Percentiles rank a stretch among this genome's conserved stretches.
phyloP scores from a whole-genome alignment of 768 basidiomycete genomes.

The Psilocybe tampanensis region DNA sequence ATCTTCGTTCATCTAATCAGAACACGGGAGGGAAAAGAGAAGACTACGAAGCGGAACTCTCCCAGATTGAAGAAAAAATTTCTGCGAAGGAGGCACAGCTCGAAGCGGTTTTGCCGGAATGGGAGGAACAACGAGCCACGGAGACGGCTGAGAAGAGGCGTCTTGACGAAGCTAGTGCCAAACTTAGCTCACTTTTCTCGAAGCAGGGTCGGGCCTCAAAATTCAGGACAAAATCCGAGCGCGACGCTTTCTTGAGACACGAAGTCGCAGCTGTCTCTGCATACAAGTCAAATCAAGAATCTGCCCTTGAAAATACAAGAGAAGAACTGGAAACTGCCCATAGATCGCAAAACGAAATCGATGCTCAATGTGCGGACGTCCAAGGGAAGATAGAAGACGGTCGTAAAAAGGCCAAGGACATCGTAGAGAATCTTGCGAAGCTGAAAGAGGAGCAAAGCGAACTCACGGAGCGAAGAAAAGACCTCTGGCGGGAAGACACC shows the following conservation, averaged over 20 bases:
- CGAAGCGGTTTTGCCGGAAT: conserved; percentile 67
- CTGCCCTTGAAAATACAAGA: conserved; percentile 55
- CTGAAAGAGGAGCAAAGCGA: conserved; percentile 72
- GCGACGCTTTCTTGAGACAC: conserved; percentile 80
- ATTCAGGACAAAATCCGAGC: conserved; percentile 81
- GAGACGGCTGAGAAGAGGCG: conserved; percentile 61
- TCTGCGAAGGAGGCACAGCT: conserved; percentile 62
- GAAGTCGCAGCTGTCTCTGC: conserved; percentile 74
- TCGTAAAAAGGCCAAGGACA: conserved; percentile 52
- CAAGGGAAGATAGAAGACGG: conserved; percentile 68
- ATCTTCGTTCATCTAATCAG: conserved; percentile 68
- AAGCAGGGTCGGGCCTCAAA: conserved; percentile 90
- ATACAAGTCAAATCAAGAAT: conserved; percentile 57
- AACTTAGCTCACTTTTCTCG: conserved; percentile 74
- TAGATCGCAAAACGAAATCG: conserved; percentile 55
- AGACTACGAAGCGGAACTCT: conserved; percentile 66
- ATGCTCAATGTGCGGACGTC: conserved; percentile 57
- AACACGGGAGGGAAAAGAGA: conserved; percentile 66
- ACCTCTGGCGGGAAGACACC: conserved; percentile 93
- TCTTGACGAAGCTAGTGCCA: conserved; percentile 75
- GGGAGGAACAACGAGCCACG: conserved; percentile 56
- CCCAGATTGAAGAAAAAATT: conserved; percentile 60
- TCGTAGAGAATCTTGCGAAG: conserved; percentile 58
- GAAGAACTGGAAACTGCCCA: conserved; percentile 51
- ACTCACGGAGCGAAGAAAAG: conserved; percentile 82